phyloP scores from a whole-genome alignment of 2,329 filamentous ascomycete genomes.

The Conoideocrella luteorostrata region DNA sequence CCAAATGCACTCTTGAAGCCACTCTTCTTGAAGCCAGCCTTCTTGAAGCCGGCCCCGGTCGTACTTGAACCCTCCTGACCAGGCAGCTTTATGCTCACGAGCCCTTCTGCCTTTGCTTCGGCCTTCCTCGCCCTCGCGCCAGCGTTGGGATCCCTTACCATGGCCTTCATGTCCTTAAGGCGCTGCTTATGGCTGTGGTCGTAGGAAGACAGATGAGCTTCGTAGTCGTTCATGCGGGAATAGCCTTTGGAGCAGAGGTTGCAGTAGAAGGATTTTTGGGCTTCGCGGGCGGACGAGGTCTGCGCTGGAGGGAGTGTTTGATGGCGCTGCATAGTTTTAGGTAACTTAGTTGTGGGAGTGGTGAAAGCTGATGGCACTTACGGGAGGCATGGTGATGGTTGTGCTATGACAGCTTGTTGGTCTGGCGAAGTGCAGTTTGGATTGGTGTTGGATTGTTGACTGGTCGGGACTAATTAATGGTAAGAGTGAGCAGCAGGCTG shows the following conservation, averaged over 20 bases:
- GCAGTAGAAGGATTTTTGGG: slow-evolving; percentile 76
- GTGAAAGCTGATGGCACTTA: slow-evolving; percentile 34
- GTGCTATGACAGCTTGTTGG: not conserved
- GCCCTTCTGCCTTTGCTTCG: slow-evolving; percentile 62
- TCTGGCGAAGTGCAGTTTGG: not conserved
- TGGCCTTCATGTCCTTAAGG: slow-evolving; percentile 80
- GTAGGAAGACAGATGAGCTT: slow-evolving; percentile 88
- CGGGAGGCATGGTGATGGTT: slow-evolving; percentile 45
- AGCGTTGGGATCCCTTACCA: slow-evolving; percentile 65
- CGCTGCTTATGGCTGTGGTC: slow-evolving; percentile 94
- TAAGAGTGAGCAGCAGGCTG: too few relatives aligned
- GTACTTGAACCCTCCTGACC: slow-evolving; percentile 22
- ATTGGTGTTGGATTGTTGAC: not conserved
- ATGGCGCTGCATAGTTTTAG: slow-evolving; percentile 35
- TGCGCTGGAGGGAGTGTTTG: slow-evolving; percentile 53
- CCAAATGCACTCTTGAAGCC: slow-evolving; percentile 76
- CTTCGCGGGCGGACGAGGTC: slow-evolving; percentile 63
- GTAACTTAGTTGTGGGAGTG: slow-evolving; percentile 36
- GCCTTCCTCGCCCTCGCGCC: slow-evolving; percentile 60
- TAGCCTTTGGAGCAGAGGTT: slow-evolving; percentile 91
- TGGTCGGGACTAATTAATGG: too few relatives aligned
- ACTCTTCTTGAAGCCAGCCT: slow-evolving; percentile 71
- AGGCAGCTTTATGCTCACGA: slow-evolving; percentile 60
- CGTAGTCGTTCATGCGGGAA: slow-evolving; percentile 90
- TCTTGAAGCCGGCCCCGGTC: slow-evolving; percentile 51